phyloP scores from a whole-genome alignment of 2,329 filamentous ascomycete genomes.

The Aspergillus sp. region DNA sequence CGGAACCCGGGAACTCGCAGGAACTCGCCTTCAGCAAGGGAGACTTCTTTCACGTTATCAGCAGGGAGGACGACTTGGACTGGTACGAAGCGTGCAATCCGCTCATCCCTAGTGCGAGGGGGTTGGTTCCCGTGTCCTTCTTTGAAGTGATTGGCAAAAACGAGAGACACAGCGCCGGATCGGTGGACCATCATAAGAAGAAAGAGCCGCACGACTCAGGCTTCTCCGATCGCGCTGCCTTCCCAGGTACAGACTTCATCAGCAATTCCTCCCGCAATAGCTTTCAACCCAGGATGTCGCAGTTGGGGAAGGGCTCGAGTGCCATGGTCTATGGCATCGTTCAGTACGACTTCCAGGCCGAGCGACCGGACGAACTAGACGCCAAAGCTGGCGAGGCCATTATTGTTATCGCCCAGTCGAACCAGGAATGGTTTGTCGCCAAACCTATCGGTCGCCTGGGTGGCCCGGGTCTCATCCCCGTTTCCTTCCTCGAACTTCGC shows the following conservation, averaged over 20 bases:
- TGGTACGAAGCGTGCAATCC: slow-evolving; percentile 99
- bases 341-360: slow-evolving; percentile 94
- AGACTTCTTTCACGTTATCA: slow-evolving; percentile 98
- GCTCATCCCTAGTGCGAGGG: slow-evolving; percentile 75
- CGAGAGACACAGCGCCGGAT: slow-evolving; percentile 81
- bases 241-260: slow-evolving; percentile 31
- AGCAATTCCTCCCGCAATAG: slow-evolving; percentile 20
- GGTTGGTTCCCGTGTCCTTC: slow-evolving; percentile 89
- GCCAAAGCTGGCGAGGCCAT: slow-evolving; percentile 95
- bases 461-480: slow-evolving; percentile 90
- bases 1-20: slow-evolving; percentile 65
- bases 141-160: slow-evolving; percentile 92
- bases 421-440: slow-evolving; percentile 98
- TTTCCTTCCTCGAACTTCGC: slow-evolving; percentile 93
- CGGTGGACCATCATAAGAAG: slow-evolving; percentile 54
- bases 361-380: slow-evolving; percentile 92
- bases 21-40: slow-evolving; percentile 90
- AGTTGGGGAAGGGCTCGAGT: slow-evolving; percentile 59
- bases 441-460: slow-evolving; percentile 98
- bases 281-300: slow-evolving; percentile 45
- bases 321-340: slow-evolving; percentile 97
- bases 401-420: slow-evolving; percentile 97
- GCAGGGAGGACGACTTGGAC: slow-evolving; percentile 87
- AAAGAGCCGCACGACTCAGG: slow-evolving; percentile 84
- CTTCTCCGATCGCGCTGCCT: slow-evolving; percentile 64